Conservation (phyloP, 1,284 basidiomycete genomes). For the Peniophora sp. region DNA sequence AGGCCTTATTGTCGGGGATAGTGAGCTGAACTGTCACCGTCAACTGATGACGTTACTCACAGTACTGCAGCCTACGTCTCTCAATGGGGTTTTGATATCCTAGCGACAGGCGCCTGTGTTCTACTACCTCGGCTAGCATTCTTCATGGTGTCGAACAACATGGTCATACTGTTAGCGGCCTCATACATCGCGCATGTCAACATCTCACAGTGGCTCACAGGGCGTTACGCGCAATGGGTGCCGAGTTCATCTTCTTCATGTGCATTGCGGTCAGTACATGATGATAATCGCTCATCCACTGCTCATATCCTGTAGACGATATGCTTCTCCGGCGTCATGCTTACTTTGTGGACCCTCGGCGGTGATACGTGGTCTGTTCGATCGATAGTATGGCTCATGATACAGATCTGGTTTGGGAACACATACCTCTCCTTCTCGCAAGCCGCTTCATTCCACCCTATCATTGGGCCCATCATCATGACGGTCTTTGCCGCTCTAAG, state of each 20-base stretch:
- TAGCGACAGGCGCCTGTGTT: slow-evolving; percentile 81
- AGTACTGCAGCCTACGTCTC: slow-evolving; percentile 40
- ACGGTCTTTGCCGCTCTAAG: slow-evolving; percentile 76
- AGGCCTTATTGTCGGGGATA: not conserved
- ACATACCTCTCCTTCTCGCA: slow-evolving; percentile 63
- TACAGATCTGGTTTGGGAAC: slow-evolving; percentile 82
- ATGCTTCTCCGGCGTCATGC: slow-evolving; percentile 84
- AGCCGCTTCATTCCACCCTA: slow-evolving; percentile 73
- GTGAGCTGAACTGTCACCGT: not conserved
- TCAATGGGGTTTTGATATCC: slow-evolving; percentile 72
- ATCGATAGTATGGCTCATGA: slow-evolving; percentile 73
- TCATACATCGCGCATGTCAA: too few relatives aligned
- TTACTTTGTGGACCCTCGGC: slow-evolving; percentile 41
- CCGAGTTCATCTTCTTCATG: slow-evolving; percentile 82
- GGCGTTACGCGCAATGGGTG: slow-evolving; percentile 66
- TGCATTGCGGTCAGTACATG: slow-evolving; percentile 53
- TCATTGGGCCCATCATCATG: slow-evolving; percentile 83
- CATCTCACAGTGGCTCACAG: slow-evolving; percentile 38
- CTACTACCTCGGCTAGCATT: slow-evolving; percentile 84
- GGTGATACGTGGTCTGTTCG: slow-evolving; percentile 57
- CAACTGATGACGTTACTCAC: not conserved
- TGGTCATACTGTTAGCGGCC: slow-evolving; percentile 67
- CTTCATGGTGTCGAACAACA: slow-evolving; percentile 78
- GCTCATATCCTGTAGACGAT: slow-evolving; percentile 19
- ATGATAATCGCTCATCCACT: not conserved